Percentiles rank a stretch among this genome's conserved stretches.
phyloP scores from a whole-genome alignment of 768 basidiomycete species.

The Boletus pseudo-olivaceus region DNA sequence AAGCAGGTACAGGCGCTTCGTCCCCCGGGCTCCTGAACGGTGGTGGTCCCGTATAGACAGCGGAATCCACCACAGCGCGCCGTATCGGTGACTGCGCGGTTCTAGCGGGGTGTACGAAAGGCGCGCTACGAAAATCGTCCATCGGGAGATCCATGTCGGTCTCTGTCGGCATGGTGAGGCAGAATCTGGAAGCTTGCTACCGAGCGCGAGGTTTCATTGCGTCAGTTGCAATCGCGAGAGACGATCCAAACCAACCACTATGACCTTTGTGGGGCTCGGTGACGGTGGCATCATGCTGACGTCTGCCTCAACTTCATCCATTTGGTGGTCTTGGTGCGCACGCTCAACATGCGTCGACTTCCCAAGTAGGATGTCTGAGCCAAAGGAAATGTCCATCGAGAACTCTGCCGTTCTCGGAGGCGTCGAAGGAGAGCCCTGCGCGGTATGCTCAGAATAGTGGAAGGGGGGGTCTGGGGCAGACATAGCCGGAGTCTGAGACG shows the following conservation, averaged over 20 bases:
- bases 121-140: conserved; percentile 22
- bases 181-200: no score
- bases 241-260: conserved; percentile 13
- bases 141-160: conserved; percentile 30
- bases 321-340: conserved; percentile 22
- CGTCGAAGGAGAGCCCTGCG: conserved; percentile 19
- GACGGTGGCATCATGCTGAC: conserved; percentile 46
- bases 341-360: conserved; percentile 40
- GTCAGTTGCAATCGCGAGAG: no score
- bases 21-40: conserved; percentile 32
- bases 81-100: conserved; percentile 34
- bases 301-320: conserved; percentile 37
- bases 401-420: conserved; percentile 21
- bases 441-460: conserved; percentile 15
- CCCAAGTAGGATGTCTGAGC: conserved; percentile 28
- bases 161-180: conserved; percentile 25
- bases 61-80: conserved; percentile 53
- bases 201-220: no score
- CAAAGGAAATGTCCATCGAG: conserved; percentile 22
- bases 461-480: conserved; percentile 38
- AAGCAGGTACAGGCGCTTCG: conserved; percentile 37
- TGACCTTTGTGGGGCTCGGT: conserved; percentile 41
- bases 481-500: conserved; percentile 32
- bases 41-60: conserved; percentile 29
- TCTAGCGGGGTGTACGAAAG: conserved; percentile 6